Base-by-base conservation (phyloP, 371 early-diverging fungal species). In the Neoconidiobolus thromboides region DNA sequence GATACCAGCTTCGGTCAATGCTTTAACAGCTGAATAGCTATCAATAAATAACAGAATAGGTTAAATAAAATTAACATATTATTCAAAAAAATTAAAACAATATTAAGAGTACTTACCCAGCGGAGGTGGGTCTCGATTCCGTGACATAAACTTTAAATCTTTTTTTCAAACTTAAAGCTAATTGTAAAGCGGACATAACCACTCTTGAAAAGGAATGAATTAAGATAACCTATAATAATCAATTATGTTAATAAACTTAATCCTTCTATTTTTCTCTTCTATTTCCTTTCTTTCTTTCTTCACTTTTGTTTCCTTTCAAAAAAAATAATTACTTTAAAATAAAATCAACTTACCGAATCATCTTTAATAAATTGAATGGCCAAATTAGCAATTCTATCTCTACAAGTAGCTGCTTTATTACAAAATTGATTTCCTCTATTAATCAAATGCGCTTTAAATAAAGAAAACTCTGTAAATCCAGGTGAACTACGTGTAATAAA, bases 181-280 rank as follows among this genome's bases (percentile, higher is more conserved):
- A 72, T 61, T 79, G 76, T 54, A 97, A 69, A 6, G 91, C 65
- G 41, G 76, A 70, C 83, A 93, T 90, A 40, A 96, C 90, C 1
- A 92, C 92, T 38, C 96, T 82, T 39, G 96, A 95, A 65, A 91
- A 93, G 37, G 93, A 90, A 69, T 96, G 96, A 3, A 95, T 79
- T n/a, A 97, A 73, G 60, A 97, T 82, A 4, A 80, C 80, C 74
- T 78, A 48, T 2, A 44, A 9, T 14, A 5, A 10, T 12, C 14
- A 14, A 49, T 47, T 2, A 47, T 47, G 26, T 26, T 26, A 26
- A 26, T 26, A 26, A n/a, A 54, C 5, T 5, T 26, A 26, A 26
- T 26, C 26, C 26, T 26, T 26, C 26, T 26, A 26, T 26, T 26
- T 26, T 26, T 26, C 26, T 26, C 26, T 26, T 26, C 26, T 26